These are phyloP conservation scores for Amphicarpaea edgeworthii DNA, from an alignment of 306 rosid species.

Conservation along the genomic window DNA sequence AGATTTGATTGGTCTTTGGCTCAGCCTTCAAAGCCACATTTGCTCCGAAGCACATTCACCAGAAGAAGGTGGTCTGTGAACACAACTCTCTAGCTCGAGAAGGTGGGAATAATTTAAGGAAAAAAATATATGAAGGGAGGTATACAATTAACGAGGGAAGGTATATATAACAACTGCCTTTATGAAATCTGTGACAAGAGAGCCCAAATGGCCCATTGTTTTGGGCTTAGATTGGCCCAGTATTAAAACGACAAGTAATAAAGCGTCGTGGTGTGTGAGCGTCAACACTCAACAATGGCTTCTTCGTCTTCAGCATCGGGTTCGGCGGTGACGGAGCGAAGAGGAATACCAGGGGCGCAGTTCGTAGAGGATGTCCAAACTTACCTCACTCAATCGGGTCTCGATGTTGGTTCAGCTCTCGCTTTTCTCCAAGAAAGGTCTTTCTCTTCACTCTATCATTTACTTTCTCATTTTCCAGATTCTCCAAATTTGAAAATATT, in stretches of 20 bases:
- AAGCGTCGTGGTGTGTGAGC: background rate
- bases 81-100: too few species aligned
- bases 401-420: constrained; percentile 82
- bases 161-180: too few species aligned
- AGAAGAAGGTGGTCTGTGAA: too few species aligned
- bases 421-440: constrained; percentile 95
- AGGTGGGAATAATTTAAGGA: too few species aligned
- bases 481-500: background rate
- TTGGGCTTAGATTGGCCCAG: background rate
- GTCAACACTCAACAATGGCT: constrained; percentile 54
- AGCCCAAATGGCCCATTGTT: background rate
- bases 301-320: constrained; percentile 55
- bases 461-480: background rate
- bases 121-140: too few species aligned
- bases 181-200: too few species aligned
- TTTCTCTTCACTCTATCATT: background rate
- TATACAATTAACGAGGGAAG: too few species aligned
- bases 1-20: too few species aligned
- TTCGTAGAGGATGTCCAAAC: constrained; percentile 91
- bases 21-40: too few species aligned
- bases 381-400: constrained; percentile 72
- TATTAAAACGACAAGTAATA: constrained; percentile 34
- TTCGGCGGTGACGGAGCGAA: constrained; percentile 65
- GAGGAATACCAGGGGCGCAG: constrained; percentile 97
- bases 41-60: too few species aligned